These are phyloP conservation scores for Mortierella sp. DNA, from an alignment of 371 early-diverging fungal species.

Conservation along the genomic window DNA sequence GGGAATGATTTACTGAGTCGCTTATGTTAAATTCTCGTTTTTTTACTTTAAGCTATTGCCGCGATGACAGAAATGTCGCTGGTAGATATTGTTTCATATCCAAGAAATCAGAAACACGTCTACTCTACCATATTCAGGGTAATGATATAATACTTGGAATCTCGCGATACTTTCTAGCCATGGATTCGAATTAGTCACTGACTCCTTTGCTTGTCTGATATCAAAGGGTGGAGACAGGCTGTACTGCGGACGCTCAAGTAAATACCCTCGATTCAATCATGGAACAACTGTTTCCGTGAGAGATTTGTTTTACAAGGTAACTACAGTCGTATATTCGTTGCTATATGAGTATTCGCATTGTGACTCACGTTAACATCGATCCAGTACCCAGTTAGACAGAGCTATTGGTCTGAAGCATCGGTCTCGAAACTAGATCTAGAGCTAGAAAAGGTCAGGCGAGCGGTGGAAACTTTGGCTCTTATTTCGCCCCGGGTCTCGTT, in stretches of 20 bases:
- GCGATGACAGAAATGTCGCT: slow-evolving; percentile 67
- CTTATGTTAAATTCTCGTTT: no score
- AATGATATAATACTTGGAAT: neutral
- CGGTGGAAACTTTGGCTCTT: slow-evolving; percentile 64
- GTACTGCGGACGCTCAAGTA: slow-evolving; percentile 55
- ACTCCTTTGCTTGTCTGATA: neutral
- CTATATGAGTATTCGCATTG: no score
- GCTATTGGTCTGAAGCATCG: slow-evolving; percentile 37
- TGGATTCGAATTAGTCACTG: neutral
- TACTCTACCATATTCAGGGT: slow-evolving; percentile 64
- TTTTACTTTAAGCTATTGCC: slow-evolving; percentile 62
- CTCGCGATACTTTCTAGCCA: no score
- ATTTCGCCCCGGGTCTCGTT: slow-evolving; percentile 62
- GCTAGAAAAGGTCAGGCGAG: slow-evolving; percentile 64
- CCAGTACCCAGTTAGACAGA: slow-evolving; percentile 37
- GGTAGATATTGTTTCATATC: slow-evolving; percentile 70
- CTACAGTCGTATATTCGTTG: neutral
- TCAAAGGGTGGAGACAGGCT: slow-evolving; percentile 64
- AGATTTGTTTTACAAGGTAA: slow-evolving; percentile 81
- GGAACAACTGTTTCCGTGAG: slow-evolving; percentile 74
- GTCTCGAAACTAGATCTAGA: slow-evolving; percentile 41
- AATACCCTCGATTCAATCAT: slow-evolving; percentile 55
- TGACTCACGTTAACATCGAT: neutral
- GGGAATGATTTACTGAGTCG: neutral
- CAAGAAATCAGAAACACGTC: slow-evolving; percentile 50